These are phyloP conservation scores for Penicillium sp. DNA, from an alignment of 2,329 filamentous ascomycete species.

Conservation along the genomic window DNA sequence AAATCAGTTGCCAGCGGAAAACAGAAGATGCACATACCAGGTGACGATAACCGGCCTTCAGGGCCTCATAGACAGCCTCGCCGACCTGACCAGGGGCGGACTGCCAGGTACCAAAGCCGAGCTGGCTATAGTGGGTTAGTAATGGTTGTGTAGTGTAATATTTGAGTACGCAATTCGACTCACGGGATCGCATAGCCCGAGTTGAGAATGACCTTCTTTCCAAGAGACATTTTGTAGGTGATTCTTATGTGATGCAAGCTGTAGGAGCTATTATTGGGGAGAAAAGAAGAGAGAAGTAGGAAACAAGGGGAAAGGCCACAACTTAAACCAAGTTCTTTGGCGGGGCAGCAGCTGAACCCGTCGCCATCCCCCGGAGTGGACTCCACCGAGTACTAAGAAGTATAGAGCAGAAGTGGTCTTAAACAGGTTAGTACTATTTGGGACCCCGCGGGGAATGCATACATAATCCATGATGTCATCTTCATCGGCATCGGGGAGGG, in stretches of 20 bases:
- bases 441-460: neutral
- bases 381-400: conserved; percentile 23
- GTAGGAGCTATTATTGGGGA: neutral
- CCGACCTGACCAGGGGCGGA: conserved; percentile 40
- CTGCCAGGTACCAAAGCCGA: conserved; percentile 43
- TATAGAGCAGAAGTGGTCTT: neutral
- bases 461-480: neutral
- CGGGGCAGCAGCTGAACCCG: conserved; percentile 9
- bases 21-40: conserved; percentile 26
- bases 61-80: conserved; percentile 39
- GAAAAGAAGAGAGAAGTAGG: conserved; percentile 4
- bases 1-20: neutral
- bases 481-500: too few relatives aligned
- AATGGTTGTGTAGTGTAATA: neutral
- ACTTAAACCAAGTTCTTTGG: conserved; percentile 16
- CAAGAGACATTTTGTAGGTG: conserved; percentile 37
- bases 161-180: conserved; percentile 11
- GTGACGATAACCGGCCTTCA: conserved; percentile 42
- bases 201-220: conserved; percentile 40
- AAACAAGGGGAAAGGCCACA: neutral
- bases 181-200: conserved; percentile 40
- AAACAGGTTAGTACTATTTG: neutral
- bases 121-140: conserved; percentile 26
- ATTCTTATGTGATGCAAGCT: neutral
- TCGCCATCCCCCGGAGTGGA: conserved; percentile 19